These are phyloP conservation scores for Geosmithia morbida DNA, from an alignment of 2,329 filamentous ascomycete species.

Conservation along the genomic window DNA sequence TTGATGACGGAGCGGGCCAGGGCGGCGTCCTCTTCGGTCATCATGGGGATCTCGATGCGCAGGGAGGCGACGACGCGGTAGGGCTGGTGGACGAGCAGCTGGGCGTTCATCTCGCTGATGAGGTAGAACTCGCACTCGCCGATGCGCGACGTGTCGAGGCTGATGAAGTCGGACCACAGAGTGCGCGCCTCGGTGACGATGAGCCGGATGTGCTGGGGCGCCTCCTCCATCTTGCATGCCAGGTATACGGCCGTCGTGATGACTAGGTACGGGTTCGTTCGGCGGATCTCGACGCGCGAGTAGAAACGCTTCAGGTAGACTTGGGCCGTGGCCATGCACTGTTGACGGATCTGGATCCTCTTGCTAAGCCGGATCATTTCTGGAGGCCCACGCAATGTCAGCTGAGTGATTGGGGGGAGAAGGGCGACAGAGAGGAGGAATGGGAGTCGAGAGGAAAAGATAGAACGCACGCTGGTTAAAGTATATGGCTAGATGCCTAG, in stretches of 20 bases:
- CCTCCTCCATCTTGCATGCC: conserved; percentile 96
- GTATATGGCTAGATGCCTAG: conserved; percentile 75
- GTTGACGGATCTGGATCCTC: conserved; percentile 73
- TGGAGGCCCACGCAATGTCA: conserved; percentile 15
- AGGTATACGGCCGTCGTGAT: conserved; percentile 89
- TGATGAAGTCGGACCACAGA: conserved; percentile 68
- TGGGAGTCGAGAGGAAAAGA: not conserved
- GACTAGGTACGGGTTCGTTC: conserved; percentile 86
- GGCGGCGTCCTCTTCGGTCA: conserved; percentile 65
- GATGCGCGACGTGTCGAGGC: conserved; percentile 66
- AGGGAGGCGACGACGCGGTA: conserved; percentile 69
- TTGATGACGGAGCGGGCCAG: conserved; percentile 77
- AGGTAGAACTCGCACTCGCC: conserved; percentile 90
- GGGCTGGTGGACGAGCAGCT: conserved; percentile 81
- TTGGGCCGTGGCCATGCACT: conserved; percentile 86
- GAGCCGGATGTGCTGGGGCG: conserved; percentile 86
- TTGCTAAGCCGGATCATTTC: conserved; percentile 74
- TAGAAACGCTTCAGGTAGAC: conserved; percentile 94
- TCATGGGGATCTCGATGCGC: conserved; percentile 52
- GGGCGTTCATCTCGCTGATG: conserved; percentile 81
- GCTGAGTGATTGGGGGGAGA: not conserved
- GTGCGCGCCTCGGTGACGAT: conserved; percentile 76
- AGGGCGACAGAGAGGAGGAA: not conserved
- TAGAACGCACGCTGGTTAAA: conserved; percentile 65
- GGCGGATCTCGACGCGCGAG: conserved; percentile 74